Evolutionary conservation across 257 asterid genomes (phyloP).

Genomic region (Ballota nigra): DNA sequence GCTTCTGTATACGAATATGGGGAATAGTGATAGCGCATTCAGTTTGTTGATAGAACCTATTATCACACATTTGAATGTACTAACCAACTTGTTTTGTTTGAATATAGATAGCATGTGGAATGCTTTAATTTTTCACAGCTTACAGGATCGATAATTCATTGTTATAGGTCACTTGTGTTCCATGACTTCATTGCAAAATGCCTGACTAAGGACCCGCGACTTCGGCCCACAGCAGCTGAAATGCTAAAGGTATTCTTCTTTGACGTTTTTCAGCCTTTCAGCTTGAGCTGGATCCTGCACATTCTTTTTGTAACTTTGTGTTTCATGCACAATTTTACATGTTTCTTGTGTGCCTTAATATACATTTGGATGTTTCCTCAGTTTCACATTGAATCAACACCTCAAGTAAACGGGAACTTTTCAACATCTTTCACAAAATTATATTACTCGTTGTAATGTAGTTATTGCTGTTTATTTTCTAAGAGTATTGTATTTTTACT

Average conservation of each 20-base stretch:
- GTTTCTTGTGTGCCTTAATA: slow-evolving; percentile 12
- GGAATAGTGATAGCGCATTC: not conserved
- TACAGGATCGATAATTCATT: slow-evolving; percentile 18
- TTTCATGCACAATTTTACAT: slow-evolving; percentile 3
- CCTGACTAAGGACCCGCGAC: slow-evolving; percentile 93
- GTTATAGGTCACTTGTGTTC: slow-evolving; percentile 89
- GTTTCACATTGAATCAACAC: slow-evolving; percentile 5
- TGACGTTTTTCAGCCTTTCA: slow-evolving; percentile 18
- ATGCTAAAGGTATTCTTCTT: slow-evolving; percentile 73
- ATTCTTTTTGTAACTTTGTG: not conserved
- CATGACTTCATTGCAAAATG: slow-evolving; percentile 96
- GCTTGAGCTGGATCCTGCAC: not conserved
- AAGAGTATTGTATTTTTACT: not conserved
- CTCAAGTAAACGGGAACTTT: slow-evolving; percentile 9
- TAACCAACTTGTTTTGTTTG: not conserved
- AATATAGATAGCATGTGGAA: not conserved
- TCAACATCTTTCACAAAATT: slow-evolving; percentile 7
- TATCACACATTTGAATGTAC: not conserved
- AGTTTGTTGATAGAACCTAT: not conserved
- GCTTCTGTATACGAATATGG: not conserved
- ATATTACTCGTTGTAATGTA: not conserved
- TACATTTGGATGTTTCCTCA: not conserved
- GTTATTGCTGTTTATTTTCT: slow-evolving; percentile 15
- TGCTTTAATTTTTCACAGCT: slow-evolving; percentile 1
- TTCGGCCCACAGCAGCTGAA: slow-evolving; percentile 95